Percentiles rank a stretch among this genome's conserved stretches.
Conservation (phyloP, 176 grass and related monocot genomes). For the Ampelocalamus luodianensis region DNA sequence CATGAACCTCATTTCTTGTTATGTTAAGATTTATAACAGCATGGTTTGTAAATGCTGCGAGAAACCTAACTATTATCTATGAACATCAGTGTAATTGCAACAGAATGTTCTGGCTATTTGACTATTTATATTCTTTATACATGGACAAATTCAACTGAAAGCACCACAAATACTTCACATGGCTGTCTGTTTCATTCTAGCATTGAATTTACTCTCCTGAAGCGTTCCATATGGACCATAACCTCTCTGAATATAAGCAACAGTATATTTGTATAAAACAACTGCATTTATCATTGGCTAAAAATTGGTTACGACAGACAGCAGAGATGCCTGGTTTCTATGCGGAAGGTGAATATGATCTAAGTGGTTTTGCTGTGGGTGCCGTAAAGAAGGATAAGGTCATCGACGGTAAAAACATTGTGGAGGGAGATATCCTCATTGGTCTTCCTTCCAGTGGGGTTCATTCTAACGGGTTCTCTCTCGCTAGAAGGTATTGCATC, state of each 20-base stretch:
- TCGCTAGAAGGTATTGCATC: slow-evolving; percentile 76
- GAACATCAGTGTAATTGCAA: not conserved
- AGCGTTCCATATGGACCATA: not conserved
- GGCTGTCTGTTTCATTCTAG: not conserved
- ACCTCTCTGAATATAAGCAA: slow-evolving; percentile 7
- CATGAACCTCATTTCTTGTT: not conserved
- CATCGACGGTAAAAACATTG: slow-evolving; percentile 87
- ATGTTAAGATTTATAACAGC: not conserved
- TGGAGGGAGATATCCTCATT: slow-evolving; percentile 85
- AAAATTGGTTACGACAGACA: slow-evolving; percentile 55
- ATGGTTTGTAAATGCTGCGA: not conserved
- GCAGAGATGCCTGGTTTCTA: slow-evolving; percentile 99
- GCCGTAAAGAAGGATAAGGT: slow-evolving; percentile 79
- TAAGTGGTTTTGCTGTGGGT: slow-evolving; percentile 95
- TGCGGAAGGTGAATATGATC: slow-evolving; percentile 83
- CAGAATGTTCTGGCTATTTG: slow-evolving; percentile 4
- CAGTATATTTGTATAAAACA: not conserved
- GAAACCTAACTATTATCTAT: not conserved
- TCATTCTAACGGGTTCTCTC: slow-evolving; percentile 97
- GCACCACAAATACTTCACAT: not conserved
- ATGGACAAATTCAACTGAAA: not conserved
- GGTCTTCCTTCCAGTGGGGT: slow-evolving; percentile 98
- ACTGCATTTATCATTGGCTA: not conserved
- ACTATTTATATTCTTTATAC: not conserved
- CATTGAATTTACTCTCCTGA: not conserved